Evolutionary conservation across 257 asterid species (phyloP), one percentile per base, ranked within the genome.

Genomic region (Apocynum venetum): DNA sequence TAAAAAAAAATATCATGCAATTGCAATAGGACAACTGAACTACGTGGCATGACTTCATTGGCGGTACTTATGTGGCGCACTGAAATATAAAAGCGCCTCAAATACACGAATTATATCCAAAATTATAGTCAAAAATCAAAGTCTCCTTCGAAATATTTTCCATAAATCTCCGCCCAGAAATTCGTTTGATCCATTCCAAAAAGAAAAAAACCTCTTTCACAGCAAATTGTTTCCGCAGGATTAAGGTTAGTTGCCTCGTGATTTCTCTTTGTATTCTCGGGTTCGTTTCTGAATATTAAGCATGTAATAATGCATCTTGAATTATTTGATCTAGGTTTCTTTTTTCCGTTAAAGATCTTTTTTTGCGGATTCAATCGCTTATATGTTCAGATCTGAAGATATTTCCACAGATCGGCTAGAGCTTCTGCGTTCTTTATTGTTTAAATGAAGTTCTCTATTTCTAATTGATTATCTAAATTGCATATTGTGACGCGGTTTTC

Each of bases 11-110:
- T 25, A 25, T 25, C 31, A 25, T 25, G 31, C 31, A 0, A 25
- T 25, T 25, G 31, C 31, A 25, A 25, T 25, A 25, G 31, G 31
- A 25, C 47, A 6, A 44, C 47, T 44, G 4, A 8, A 4, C 9
- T 19, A 61, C 9, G 70, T 79, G 82, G 75, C 78, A 1, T 1
- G 1, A 4, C 2, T 3, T 65, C 6, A 79, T 79, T 73, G 82
- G 82, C 3, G 0, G 4, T 2, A 11, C 25, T 51, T 79, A 79
- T 68, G 82, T 73, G 78, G 78, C 46, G 9, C n/a, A 3, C 55
- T 4, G n/a, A 31, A 25, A 2, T 47, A 25, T 9, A 76, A 19
- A 17, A 0, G 5, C 1, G 14, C 1, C 41, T 4, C 31, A 25
- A 25, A 25, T 25, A 25, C 31, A n/a, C 25, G 59, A 38, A 10